phyloP scores from a whole-genome alignment of 495 filamentous ascomycete genomes.

The Tetracladium setigerum region DNA sequence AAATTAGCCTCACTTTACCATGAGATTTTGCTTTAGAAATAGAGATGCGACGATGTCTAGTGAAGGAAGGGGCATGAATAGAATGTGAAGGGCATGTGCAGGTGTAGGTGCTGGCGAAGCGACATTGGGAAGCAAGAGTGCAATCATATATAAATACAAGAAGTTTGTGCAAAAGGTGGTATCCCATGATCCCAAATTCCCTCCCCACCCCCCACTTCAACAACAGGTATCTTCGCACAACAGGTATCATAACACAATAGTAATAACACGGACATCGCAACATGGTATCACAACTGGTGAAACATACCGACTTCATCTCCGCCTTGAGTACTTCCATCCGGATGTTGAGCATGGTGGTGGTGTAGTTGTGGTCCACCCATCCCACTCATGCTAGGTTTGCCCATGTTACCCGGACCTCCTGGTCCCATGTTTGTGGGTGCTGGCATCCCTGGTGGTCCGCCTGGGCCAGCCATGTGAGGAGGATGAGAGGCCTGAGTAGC shows the following conservation, averaged over 20 bases:
- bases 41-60: slow-evolving; percentile 14
- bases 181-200: slow-evolving; percentile 13
- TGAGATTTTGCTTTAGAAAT: slow-evolving; percentile 19
- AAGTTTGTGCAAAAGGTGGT: slow-evolving; percentile 5
- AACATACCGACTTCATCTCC: slow-evolving; percentile 94
- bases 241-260: slow-evolving; percentile 43
- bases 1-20: slow-evolving; percentile 29
- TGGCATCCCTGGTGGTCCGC: slow-evolving; percentile 46
- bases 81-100: slow-evolving; percentile 29
- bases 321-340: slow-evolving; percentile 57
- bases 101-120: slow-evolving; percentile 24
- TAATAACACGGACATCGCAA: slow-evolving; percentile 36
- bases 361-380: slow-evolving; percentile 62
- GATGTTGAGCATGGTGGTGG: slow-evolving; percentile 69
- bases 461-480: slow-evolving; percentile 38
- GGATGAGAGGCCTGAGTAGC: slow-evolving; percentile 40
- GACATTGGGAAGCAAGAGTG: slow-evolving; percentile 17
- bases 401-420: slow-evolving; percentile 38
- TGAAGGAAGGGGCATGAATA: slow-evolving; percentile 25
- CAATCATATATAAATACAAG: slow-evolving; percentile 25
- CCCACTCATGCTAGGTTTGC: slow-evolving; percentile 48
- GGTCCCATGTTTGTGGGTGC: slow-evolving; percentile 39
- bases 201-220: slow-evolving; percentile 5
- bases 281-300: slow-evolving; percentile 58
- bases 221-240: slow-evolving; percentile 21